Evolutionary conservation across 345 rosid genomes (phyloP).

Genomic region (Lepidium aucheri): DNA sequence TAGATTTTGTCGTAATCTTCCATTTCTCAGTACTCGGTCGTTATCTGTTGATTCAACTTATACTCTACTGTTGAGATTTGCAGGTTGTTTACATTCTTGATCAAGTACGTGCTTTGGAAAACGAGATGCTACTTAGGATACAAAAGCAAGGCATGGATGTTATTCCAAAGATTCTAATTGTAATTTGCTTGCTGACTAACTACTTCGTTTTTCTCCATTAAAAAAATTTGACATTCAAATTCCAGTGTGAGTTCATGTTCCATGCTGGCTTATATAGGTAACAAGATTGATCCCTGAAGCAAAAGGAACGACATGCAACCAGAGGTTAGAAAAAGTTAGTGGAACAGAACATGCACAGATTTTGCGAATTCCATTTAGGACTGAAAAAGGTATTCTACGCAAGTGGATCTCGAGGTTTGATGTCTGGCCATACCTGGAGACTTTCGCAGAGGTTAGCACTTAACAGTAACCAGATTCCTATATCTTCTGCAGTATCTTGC

Average conservation of each 20-base stretch:
- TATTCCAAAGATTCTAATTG: conserved; percentile 40
- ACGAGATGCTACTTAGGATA: conserved; percentile 51
- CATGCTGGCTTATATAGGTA: conserved; percentile 21
- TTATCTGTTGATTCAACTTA: neutral
- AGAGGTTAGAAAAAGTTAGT: conserved; percentile 41
- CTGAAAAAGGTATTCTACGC: conserved; percentile 41
- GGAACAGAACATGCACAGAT: conserved; percentile 42
- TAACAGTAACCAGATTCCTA: neutral
- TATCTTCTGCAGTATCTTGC: neutral
- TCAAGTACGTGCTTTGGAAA: conserved; percentile 63
- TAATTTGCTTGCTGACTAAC: conserved; percentile 14
- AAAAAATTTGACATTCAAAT: neutral
- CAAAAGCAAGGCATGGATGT: conserved; percentile 44
- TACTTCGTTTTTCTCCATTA: neutral
- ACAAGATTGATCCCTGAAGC: conserved; percentile 45
- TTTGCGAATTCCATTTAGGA: conserved; percentile 45
- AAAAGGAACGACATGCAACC: conserved; percentile 47
- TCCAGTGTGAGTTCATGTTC: neutral
- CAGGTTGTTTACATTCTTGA: conserved; percentile 57
- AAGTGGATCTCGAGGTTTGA: conserved; percentile 56
- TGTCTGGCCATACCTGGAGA: conserved; percentile 48
- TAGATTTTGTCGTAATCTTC: neutral
- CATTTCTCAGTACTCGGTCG: neutral
- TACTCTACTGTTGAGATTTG: neutral
- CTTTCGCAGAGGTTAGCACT: conserved; percentile 40